Base-by-base conservation (phyloP, 2,329 filamentous ascomycete species). In the Fusarium staphyleae region DNA sequence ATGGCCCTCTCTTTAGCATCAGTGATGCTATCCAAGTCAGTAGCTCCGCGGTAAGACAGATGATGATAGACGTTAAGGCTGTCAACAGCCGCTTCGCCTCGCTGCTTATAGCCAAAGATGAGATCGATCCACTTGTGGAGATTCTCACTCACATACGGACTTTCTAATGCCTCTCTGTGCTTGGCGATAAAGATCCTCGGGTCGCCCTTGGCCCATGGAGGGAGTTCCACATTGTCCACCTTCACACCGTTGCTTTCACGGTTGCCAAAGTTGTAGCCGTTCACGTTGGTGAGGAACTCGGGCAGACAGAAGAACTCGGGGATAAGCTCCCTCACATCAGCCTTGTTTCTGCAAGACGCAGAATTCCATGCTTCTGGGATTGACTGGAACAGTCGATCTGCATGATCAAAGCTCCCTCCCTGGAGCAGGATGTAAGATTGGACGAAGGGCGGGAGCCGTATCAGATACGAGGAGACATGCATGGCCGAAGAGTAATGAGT, bases 401-500 rank as follows among this genome's bases (percentile, higher is more conserved):
- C 91, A 69, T 99, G 93, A 69, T 99, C 95, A 69, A 98, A 99
- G 32, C 85, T 91, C 5, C 93, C 93, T n/a, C 95, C 95, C 72
- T 99, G 95, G 2, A 99, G 83, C 8, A 98, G 79, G 15, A 98
- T 85, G 69, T 96, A 98, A 0, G 95, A 96, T 65, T 98, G 91
- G 18, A 97, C 93, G 70, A 98, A 99, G 0, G 95, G 95, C 43
- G 96, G 93, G 13, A 99, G 81, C 14, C 95, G 88, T 66, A 99
- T 97, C 33, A 99, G 82, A 68, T 97, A 99, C 0, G 93, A 97
- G 11, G 92, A 92, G 6, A 99, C 95, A 53, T 96, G 97, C 95
- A 98, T 99, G 7, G 95, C 95, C 2, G 95, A 98, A 1, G 95
- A 98, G 72, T 99, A 99, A 71, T 99, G 96, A 0, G 96, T 99